Conservation (phyloP, 1,139 yeast genomes). For the Pichia kudriavzevii region DNA sequence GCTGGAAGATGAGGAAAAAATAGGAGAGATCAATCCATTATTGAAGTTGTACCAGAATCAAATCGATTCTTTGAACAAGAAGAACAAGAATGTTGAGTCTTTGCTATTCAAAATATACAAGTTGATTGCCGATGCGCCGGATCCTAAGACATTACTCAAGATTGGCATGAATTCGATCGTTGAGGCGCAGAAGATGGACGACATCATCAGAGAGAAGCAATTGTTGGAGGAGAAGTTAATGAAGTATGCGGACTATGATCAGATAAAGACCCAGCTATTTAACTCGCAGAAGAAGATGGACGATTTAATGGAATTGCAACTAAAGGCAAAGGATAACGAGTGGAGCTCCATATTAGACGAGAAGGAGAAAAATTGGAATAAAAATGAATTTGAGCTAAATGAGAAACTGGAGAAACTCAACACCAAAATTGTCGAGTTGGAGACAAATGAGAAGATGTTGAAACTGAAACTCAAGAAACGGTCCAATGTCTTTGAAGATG, state of each 20-base stretch:
- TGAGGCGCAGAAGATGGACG: slow-evolving; percentile 40
- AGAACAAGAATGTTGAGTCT: slow-evolving; percentile 67
- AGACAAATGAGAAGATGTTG: slow-evolving; percentile 49
- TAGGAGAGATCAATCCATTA: slow-evolving; percentile 56
- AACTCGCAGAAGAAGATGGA: slow-evolving; percentile 39
- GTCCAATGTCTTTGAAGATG: slow-evolving; percentile 47
- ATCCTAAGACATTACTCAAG: slow-evolving; percentile 77
- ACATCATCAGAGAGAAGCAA: slow-evolving; percentile 46
- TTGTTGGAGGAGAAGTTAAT: slow-evolving; percentile 54
- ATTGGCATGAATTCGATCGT: slow-evolving; percentile 60
- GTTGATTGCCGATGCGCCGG: slow-evolving; percentile 82
- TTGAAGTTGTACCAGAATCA: slow-evolving; percentile 83
- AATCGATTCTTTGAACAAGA: slow-evolving; percentile 72
- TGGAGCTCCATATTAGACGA: slow-evolving; percentile 52
- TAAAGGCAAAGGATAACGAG: slow-evolving; percentile 55
- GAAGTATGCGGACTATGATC: slow-evolving; percentile 71
- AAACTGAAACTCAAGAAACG: slow-evolving; percentile 42
- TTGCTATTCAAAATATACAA: slow-evolving; percentile 70
- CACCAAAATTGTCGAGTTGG: slow-evolving; percentile 45
- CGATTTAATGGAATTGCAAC: slow-evolving; percentile 23
- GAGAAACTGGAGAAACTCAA: slow-evolving; percentile 41
- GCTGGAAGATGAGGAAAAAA: slow-evolving; percentile 56
- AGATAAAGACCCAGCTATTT: slow-evolving; percentile 53
- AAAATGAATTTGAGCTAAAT: slow-evolving; percentile 39
- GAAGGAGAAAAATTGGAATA: slow-evolving; percentile 53